Conservation (phyloP, 2,329 filamentous ascomycete genomes). For the Fusarium torulosum region DNA sequence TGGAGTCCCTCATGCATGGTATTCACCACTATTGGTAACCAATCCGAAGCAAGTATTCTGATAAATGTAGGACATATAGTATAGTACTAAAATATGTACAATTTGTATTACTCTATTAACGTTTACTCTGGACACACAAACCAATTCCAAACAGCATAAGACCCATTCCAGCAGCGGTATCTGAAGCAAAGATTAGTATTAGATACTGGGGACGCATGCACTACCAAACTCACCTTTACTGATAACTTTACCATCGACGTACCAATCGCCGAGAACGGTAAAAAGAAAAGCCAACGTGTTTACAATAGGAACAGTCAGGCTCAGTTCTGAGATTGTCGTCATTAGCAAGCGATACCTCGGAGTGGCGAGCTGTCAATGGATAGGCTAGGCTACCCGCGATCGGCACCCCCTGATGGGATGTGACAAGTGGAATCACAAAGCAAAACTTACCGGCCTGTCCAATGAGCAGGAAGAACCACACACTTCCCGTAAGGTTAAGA, state of each 20-base stretch:
- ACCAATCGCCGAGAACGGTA: slow-evolving; percentile 95
- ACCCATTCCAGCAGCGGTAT: slow-evolving; percentile 85
- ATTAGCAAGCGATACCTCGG: slow-evolving; percentile 25
- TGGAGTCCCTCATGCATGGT: slow-evolving; percentile 42
- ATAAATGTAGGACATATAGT: slow-evolving; percentile 10
- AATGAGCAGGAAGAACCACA: slow-evolving; percentile 97
- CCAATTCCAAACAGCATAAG: slow-evolving; percentile 84
- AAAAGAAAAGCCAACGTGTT: slow-evolving; percentile 97
- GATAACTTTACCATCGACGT: slow-evolving; percentile 91
- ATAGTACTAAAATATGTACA: slow-evolving; percentile 11
- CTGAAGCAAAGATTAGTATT: slow-evolving; percentile 56
- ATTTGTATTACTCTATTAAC: slow-evolving; percentile 41
- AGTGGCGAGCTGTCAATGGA: slow-evolving; percentile 32
- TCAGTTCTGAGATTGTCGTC: slow-evolving; percentile 73
- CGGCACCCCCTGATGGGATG: slow-evolving; percentile 19
- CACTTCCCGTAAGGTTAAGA: slow-evolving; percentile 89
- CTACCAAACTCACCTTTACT: slow-evolving; percentile 72
- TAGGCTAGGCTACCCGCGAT: slow-evolving; percentile 27
- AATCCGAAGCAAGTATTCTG: slow-evolving; percentile 36
- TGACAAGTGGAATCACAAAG: slow-evolving; percentile 23
- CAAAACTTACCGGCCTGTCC: slow-evolving; percentile 81
- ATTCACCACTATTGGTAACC: slow-evolving; percentile 27
- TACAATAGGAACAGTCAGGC: slow-evolving; percentile 92
- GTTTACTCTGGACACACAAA: slow-evolving; percentile 81
- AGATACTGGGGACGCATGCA: not conserved